Evolutionary conservation across 257 asterid genomes (phyloP), one percentile per base, ranked within the genome.

Genomic region (Paulownia fortunei): DNA sequence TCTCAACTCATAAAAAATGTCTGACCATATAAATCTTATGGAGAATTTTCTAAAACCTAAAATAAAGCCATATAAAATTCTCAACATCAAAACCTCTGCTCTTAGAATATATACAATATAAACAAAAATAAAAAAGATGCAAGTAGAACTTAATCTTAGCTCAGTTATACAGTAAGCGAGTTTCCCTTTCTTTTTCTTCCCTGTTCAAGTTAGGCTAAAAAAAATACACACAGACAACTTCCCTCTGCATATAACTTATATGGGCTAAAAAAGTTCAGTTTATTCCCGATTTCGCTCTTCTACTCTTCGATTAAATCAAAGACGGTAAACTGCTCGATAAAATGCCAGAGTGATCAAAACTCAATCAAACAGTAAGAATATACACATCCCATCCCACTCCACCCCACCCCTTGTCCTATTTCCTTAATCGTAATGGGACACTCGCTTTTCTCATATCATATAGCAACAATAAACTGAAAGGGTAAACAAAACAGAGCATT

Each of bases 301-400:
- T 21, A 69, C 16, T 16, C 26, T 21, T 71, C 19, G 3, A 51
- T 13, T 10, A 51, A 39, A 5, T 5, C 7, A 0, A 39, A 23
- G 77, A 46, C 8, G 30, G 34, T 32, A 49, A 74, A 59, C 16
- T 74, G 77, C 62, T 60, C 52, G 58, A 74, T 6, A 30, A 60
- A 76, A 37, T 51, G 78, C 15, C 69, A 62, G n/a, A 19, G 75
- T 0, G 63, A 47, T 36, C 10, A 55, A 56, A 10, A 56, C 23
- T 44, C 63, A 54, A 52, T 49, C 42, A 9, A 42, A 8, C 26
- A 0, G 12, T 8, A 39, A 44, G 5, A 32, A 16, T 12, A 42
- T 1, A 9, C 71, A 26, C 55, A 70, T 52, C 30, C 44, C 42
- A 27, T 6, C 6, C 36, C 16, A n/a, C n/a, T n/a, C n/a, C n/a